Evolutionary conservation across 805 yeast species (phyloP).

Genomic region (Dipodascopsis tothii): DNA sequence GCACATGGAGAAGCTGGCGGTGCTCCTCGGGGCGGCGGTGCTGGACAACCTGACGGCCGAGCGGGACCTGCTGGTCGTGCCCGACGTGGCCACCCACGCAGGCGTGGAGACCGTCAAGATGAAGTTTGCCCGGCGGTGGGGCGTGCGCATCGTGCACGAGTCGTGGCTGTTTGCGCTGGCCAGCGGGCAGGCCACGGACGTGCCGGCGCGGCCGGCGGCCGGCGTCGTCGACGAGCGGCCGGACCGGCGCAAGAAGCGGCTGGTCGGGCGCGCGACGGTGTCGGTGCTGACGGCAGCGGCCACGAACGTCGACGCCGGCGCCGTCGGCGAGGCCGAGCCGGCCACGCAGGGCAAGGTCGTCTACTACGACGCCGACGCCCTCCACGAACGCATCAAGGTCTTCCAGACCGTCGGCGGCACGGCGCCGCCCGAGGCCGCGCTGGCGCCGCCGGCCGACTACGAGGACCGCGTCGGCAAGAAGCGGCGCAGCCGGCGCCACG

Average conservation of each 20-base stretch:
- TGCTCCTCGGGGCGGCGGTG: conserved; percentile 45
- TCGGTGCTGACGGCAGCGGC: background rate
- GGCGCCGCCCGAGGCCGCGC: background rate
- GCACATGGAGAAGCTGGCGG: conserved; percentile 59
- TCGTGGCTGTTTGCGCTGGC: conserved; percentile 32
- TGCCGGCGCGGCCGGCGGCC: conserved; percentile 2
- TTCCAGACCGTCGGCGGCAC: background rate
- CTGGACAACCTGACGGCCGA: conserved; percentile 42
- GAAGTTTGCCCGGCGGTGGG: conserved; percentile 32
- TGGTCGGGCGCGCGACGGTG: conserved; percentile 5
- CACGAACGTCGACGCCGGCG: background rate
- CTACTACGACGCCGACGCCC: background rate
- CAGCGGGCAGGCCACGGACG: conserved; percentile 13
- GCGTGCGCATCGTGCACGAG: conserved; percentile 33
- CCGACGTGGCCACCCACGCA: conserved; percentile 7
- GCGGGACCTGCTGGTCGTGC: conserved; percentile 48
- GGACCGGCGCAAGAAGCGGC: background rate
- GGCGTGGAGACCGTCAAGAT: conserved; percentile 26
- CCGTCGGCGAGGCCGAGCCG: background rate
- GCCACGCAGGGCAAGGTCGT: background rate
- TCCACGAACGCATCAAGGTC: background rate
- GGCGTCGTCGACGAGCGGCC: background rate
- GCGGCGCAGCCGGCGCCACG: too few relatives aligned
- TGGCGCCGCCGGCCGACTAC: too few relatives aligned
- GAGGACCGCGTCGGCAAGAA: too few relatives aligned